Conservation (phyloP, 805 yeast species). For the Lipomyces chichibuensis region DNA sequence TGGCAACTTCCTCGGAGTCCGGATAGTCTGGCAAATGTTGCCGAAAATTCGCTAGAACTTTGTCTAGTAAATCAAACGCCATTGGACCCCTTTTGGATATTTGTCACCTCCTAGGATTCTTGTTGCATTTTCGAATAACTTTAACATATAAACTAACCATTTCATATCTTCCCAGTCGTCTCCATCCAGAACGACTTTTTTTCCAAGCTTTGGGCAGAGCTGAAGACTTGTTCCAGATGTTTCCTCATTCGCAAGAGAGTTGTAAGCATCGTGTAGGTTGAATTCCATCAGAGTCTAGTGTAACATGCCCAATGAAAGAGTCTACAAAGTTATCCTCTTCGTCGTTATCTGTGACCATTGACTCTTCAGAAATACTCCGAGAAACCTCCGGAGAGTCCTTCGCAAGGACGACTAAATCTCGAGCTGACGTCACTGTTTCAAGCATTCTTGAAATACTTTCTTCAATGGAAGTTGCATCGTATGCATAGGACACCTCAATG, state of each 20-base stretch:
- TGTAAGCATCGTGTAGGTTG: slow-evolving; percentile 2
- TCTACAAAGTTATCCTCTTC: slow-evolving; percentile 2
- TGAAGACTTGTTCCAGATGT: slow-evolving; percentile 1
- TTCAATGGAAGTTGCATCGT: slow-evolving; percentile 3
- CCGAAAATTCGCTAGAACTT: neutral
- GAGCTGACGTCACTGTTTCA: neutral
- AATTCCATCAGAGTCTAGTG: slow-evolving; percentile 3
- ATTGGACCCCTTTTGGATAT: neutral
- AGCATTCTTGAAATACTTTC: slow-evolving; percentile 1
- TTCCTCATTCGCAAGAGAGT: slow-evolving; percentile 1
- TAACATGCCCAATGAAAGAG: slow-evolving; percentile 1
- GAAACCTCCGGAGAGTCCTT: neutral
- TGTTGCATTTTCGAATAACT: neutral
- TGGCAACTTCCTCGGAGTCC: neutral
- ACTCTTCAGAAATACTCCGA: neutral
- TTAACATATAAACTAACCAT: neutral
- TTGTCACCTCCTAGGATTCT: neutral
- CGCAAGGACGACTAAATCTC: slow-evolving; percentile 1
- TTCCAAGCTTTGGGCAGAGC: neutral
- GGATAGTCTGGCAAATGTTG: neutral
- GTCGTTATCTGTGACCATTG: neutral
- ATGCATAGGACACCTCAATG: neutral
- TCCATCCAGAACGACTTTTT: neutral
- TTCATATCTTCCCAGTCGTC: neutral
- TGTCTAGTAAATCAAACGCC: slow-evolving; percentile 2